These are phyloP conservation scores for Collybia mongolica DNA, from an alignment of 768 basidiomycete genomes.

Conservation along the genomic window DNA sequence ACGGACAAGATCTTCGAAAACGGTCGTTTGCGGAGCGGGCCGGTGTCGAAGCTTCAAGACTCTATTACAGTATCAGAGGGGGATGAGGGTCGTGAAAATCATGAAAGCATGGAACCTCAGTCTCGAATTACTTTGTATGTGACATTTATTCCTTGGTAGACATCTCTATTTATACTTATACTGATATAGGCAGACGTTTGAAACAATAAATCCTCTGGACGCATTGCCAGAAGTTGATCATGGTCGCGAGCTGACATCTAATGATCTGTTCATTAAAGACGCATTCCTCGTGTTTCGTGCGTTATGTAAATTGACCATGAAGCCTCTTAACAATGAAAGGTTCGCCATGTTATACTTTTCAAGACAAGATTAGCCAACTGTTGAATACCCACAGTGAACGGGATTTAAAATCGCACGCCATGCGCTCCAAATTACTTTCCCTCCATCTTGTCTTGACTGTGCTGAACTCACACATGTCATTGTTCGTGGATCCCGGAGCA, in stretches of 20 bases:
- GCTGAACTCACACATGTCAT: conserved; percentile 84
- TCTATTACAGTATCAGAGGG: no score
- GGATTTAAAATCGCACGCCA: conserved; percentile 94
- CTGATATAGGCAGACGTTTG: conserved; percentile 30
- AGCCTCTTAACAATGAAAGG: conserved; percentile 93
- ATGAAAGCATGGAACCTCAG: background rate
- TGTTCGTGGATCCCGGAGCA: conserved; percentile 87
- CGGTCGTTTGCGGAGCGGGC: background rate
- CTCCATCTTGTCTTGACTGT: conserved; percentile 93
- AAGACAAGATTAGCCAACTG: conserved; percentile 12
- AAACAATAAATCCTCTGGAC: conserved; percentile 33
- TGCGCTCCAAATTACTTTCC: conserved; percentile 95
- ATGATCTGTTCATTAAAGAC: conserved; percentile 94
- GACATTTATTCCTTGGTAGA: background rate
- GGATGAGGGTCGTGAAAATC: conserved; percentile 1
- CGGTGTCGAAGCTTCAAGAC: background rate
- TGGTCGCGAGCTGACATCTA: conserved; percentile 57
- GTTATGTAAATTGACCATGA: conserved; percentile 97
- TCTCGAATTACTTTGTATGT: conserved; percentile 15
- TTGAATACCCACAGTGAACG: conserved; percentile 60
- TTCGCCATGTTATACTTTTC: conserved; percentile 29
- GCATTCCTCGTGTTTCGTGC: conserved; percentile 98
- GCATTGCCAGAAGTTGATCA: conserved; percentile 28
- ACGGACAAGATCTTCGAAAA: conserved; percentile 3
- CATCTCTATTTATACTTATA: conserved; percentile 6